Evolutionary conservation across 331 rosid species (phyloP).

Genomic region (Malus hybrid): DNA sequence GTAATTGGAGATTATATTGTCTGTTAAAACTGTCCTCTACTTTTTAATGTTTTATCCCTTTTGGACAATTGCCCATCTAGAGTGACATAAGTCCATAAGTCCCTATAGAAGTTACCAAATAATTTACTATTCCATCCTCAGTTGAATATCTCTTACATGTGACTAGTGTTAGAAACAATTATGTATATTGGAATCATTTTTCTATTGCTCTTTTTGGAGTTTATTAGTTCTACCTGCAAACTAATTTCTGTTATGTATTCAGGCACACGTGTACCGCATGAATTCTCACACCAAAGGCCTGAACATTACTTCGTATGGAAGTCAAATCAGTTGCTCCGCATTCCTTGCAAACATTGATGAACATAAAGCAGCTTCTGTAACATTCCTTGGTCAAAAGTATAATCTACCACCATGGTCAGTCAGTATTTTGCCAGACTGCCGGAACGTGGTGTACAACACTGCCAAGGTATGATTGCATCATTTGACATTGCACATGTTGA

Average conservation of each 20-base stretch:
- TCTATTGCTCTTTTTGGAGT: not conserved
- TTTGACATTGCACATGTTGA: not conserved
- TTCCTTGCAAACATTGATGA: conserved; percentile 95
- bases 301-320: conserved; percentile 30
- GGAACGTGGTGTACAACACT: conserved; percentile 65
- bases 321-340: conserved; percentile 57
- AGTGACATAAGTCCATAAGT: not conserved
- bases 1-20: not conserved
- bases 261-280: conserved; percentile 70
- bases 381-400: conserved; percentile 62
- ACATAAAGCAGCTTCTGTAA: conserved; percentile 48
- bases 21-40: not conserved
- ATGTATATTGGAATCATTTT: not conserved
- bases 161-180: not conserved
- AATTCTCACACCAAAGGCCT: conserved; percentile 23
- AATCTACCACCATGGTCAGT: conserved; percentile 94
- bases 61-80: not conserved
- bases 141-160: not conserved
- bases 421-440: conserved; percentile 92
- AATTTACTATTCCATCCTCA: not conserved
- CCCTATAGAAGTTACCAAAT: not conserved
- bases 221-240: conserved; percentile 6
- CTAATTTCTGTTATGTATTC: conserved; percentile 6
- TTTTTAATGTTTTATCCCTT: not conserved
- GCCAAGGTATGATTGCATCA: conserved; percentile 69